Percentiles rank a stretch among this genome's conserved stretches.
Conservation (phyloP, 2,329 filamentous ascomycete species). For the Penicillium corylophilum region DNA sequence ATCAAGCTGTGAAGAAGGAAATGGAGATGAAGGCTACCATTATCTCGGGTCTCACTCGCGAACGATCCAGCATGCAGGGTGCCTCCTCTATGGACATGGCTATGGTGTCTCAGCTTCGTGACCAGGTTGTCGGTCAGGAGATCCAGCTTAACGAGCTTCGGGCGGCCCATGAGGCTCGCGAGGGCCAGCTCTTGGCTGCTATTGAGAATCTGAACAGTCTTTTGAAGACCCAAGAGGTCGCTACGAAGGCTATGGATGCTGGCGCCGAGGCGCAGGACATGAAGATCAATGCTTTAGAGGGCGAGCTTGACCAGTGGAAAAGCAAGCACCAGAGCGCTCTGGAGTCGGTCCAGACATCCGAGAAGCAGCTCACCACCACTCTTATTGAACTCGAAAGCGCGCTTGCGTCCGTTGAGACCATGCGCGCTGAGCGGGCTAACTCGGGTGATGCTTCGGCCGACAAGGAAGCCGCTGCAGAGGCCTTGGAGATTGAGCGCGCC, state of each 20-base stretch:
- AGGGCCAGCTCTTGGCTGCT: conserved; percentile 71
- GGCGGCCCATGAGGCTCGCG: conserved; percentile 68
- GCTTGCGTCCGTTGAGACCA: conserved; percentile 53
- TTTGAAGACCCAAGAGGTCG: conserved; percentile 42
- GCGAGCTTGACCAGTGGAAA: conserved; percentile 73
- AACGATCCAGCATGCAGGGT: conserved; percentile 83
- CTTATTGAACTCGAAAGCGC: conserved; percentile 72
- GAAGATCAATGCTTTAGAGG: conserved; percentile 65
- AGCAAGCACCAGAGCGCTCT: conserved; percentile 70
- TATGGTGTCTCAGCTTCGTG: conserved; percentile 79
- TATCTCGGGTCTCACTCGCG: conserved; percentile 88
- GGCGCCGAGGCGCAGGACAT: conserved; percentile 50
- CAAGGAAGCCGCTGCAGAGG: conserved; percentile 43
- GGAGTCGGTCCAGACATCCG: conserved; percentile 68
- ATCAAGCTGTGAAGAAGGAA: conserved; percentile 82
- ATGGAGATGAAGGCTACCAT: conserved; percentile 97
- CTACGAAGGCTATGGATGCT: conserved; percentile 35
- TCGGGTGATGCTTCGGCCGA: conserved; percentile 31
- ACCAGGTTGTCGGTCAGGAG: conserved; percentile 85
- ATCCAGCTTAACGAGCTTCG: conserved; percentile 73
- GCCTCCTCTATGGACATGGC: conserved; percentile 85
- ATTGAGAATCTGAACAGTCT: conserved; percentile 66
- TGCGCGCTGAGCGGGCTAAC: conserved; percentile 43
- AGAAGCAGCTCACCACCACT: conserved; percentile 69
- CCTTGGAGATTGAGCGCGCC: conserved; percentile 51